phyloP scores from a whole-genome alignment of 2,329 filamentous ascomycete species.

The Graphilbum sp. region DNA sequence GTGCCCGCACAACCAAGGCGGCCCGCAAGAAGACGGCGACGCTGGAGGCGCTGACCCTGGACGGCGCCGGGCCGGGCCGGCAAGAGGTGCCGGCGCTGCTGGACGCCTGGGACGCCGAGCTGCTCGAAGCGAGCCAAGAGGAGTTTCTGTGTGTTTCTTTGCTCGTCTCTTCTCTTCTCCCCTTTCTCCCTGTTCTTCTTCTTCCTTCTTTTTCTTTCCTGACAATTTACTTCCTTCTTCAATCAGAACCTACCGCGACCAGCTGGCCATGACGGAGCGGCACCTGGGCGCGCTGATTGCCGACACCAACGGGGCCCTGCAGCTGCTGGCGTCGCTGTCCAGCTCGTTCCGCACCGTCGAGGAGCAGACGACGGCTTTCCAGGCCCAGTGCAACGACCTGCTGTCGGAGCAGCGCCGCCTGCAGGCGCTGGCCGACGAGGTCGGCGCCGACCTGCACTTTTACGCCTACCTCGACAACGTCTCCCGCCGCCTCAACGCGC shows the following conservation, averaged over 20 bases:
- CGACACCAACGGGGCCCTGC: conserved; percentile 61
- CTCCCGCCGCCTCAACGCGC: conserved; percentile 78
- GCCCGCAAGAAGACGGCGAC: conserved; percentile 19
- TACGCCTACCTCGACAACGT: conserved; percentile 89
- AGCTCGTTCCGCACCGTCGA: conserved; percentile 80
- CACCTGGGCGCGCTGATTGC: conserved; percentile 67
- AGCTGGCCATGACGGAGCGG: conserved; percentile 59
- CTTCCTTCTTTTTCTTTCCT: too few relatives aligned
- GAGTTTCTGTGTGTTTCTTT: conserved; percentile 70
- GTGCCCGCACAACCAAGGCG: neutral
- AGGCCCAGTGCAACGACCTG: conserved; percentile 78
- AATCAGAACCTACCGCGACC: conserved; percentile 53
- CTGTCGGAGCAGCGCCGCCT: conserved; percentile 68
- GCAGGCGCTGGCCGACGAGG: conserved; percentile 62
- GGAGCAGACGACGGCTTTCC: conserved; percentile 81
- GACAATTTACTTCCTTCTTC: too few relatives aligned
- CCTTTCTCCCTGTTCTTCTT: too few relatives aligned
- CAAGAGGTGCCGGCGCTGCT: conserved; percentile 17
- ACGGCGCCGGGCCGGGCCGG: neutral
- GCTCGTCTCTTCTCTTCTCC: too few relatives aligned
- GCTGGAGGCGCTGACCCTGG: conserved; percentile 34
- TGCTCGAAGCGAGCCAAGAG: conserved; percentile 70
- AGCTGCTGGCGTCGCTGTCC: conserved; percentile 62
- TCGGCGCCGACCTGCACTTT: conserved; percentile 82
- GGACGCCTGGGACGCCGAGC: conserved; percentile 46